These are phyloP conservation scores for Penicillium paxilli DNA, from an alignment of 495 filamentous ascomycete species.

Conservation along the genomic window DNA sequence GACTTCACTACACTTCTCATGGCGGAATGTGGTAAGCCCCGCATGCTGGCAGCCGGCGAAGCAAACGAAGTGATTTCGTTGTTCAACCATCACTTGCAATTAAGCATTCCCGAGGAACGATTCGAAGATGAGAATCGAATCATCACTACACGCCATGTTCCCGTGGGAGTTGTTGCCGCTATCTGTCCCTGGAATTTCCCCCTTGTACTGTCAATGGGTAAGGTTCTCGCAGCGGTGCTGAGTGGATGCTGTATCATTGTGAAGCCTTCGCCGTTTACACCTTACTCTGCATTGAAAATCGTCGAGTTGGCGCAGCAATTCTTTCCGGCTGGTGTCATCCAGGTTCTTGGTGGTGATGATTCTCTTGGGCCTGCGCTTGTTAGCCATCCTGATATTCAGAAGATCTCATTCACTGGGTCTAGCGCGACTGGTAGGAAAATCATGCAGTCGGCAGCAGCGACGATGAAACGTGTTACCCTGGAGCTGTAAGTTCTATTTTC, in stretches of 20 bases:
- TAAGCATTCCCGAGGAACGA: slow-evolving; percentile 15
- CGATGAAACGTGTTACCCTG: slow-evolving; percentile 55
- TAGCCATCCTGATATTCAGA: slow-evolving; percentile 55
- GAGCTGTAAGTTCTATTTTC: slow-evolving; percentile 44
- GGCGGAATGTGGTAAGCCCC: neutral
- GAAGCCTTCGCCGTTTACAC: slow-evolving; percentile 65
- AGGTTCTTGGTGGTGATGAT: slow-evolving; percentile 61
- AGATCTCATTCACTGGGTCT: slow-evolving; percentile 64
- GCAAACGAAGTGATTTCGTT: slow-evolving; percentile 58
- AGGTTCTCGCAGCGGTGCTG: slow-evolving; percentile 55
- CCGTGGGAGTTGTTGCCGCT: slow-evolving; percentile 52
- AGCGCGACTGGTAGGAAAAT: slow-evolving; percentile 61
- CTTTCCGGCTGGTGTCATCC: slow-evolving; percentile 62
- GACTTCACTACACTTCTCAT: slow-evolving; percentile 4
- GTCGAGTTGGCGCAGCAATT: slow-evolving; percentile 57
- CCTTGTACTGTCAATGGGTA: slow-evolving; percentile 52
- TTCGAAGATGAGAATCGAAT: slow-evolving; percentile 40
- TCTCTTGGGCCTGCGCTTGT: slow-evolving; percentile 54
- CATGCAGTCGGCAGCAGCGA: slow-evolving; percentile 52
- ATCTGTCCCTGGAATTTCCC: slow-evolving; percentile 66
- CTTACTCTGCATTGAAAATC: slow-evolving; percentile 61
- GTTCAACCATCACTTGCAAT: slow-evolving; percentile 46
- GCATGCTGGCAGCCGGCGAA: slow-evolving; percentile 24
- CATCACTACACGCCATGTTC: slow-evolving; percentile 22
- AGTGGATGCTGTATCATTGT: slow-evolving; percentile 61